Evolutionary conservation across 495 filamentous ascomycete genomes (phyloP), one percentile per base, ranked within the genome.

Genomic region (Aspergillus egyptiacus): DNA sequence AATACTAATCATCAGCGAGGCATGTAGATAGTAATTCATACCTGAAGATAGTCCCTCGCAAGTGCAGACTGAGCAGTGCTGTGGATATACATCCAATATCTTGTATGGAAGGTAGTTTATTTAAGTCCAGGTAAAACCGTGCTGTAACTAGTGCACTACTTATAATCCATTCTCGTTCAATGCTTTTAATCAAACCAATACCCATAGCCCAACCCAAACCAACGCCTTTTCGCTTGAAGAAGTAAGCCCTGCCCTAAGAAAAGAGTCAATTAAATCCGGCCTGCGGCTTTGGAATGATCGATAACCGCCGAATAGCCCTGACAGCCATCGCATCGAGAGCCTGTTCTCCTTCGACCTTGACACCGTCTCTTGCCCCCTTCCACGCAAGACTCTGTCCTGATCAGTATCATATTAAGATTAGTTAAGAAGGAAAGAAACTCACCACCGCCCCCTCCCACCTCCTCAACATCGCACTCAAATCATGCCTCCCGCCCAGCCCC

Each of bases 401-500:
- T 44, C 15, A 41, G 41, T 13, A 19, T n/a, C 20, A 2, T 13
- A 44, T 2, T 24, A n/a, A 3, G 9, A 5, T 2, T 13, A 19
- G 3, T 19, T 2, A 22, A 34, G 14, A 19, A 14, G 1, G 13
- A 5, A 17, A 2, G 2, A 20, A 19, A 35, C 43, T 36, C 6
- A 46, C 43, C 31, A 27, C n/a, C 0, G 9, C 22, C 19, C n/a
- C 17, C 13, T 46, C 31, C 43, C 43, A 46, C 20, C 43, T 25
- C 31, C n/a, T 22, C 31, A 46, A 28, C 22, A 46, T 18, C n/a
- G 0, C 43, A 36, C 43, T 46, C 31, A 46, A 19, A 28, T 46
- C 43, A 13, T 36, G 31, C 31, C 20, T 10, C 9, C n/a, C 41
- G 19, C 11, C 25, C 25, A 27, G 10, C 28, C 9, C 27, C 15